Conservation (phyloP, 495 filamentous ascomycete genomes). For the Neurospora tetraspora region DNA sequence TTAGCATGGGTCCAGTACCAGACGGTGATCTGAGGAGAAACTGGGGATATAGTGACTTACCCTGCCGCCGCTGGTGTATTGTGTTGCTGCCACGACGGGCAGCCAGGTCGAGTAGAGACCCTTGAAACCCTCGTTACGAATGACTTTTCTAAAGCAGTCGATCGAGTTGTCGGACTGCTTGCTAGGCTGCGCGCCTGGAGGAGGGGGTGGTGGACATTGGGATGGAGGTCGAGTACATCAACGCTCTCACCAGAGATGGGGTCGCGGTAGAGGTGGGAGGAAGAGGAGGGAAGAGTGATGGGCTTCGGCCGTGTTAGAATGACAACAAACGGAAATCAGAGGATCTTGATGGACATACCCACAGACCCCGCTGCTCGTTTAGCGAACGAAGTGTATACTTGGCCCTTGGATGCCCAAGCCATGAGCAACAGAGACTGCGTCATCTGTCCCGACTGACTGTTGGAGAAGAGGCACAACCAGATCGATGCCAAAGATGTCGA, state of each 20-base stretch:
- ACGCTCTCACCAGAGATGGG: neutral
- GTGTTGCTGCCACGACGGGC: constrained; percentile 28
- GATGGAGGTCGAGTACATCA: too few species aligned
- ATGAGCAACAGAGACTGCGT: neutral
- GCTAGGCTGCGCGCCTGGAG: neutral
- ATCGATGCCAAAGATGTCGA: neutral
- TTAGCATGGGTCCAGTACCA: neutral
- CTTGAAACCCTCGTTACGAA: constrained; percentile 78
- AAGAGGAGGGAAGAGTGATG: neutral
- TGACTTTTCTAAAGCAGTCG: constrained; percentile 83
- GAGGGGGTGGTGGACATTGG: too few species aligned
- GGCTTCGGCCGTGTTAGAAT: neutral
- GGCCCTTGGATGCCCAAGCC: neutral
- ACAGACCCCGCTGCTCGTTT: neutral
- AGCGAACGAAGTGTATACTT: neutral
- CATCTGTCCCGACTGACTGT: neutral
- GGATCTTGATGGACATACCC: neutral
- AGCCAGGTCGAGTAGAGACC: constrained; percentile 90
- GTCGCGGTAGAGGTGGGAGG: neutral
- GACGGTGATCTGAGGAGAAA: neutral
- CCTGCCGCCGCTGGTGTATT: neutral
- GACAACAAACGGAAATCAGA: neutral
- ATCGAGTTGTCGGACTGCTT: constrained; percentile 85
- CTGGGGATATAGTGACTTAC: neutral
- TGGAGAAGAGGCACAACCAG: neutral